phyloP scores from a whole-genome alignment of 495 filamentous ascomycete genomes.

The Neurospora discreta region DNA sequence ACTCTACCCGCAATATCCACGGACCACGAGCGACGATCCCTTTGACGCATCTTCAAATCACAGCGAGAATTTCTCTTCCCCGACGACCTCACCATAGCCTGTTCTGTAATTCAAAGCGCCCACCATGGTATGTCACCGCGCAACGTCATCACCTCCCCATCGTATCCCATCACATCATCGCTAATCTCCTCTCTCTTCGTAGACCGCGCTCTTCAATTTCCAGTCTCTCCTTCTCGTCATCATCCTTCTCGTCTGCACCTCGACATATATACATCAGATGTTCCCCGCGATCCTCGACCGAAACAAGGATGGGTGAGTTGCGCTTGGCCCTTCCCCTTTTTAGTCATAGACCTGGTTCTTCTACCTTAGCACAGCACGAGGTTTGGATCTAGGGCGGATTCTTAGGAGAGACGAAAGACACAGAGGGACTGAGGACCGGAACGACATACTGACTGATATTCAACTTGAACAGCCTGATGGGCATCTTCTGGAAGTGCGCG shows the following conservation, averaged over 20 bases:
- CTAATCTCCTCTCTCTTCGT: not conserved
- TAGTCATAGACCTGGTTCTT: not conserved
- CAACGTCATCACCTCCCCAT: not conserved
- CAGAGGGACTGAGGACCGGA: not conserved
- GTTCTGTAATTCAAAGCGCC: not conserved
- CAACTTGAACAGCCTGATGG: conserved; percentile 50
- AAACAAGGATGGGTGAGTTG: conserved; percentile 71
- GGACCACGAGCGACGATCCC: not conserved
- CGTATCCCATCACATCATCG: not conserved
- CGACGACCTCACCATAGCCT: not conserved
- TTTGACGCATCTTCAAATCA: not conserved
- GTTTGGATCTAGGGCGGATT: not conserved
- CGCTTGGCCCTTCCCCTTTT: not conserved
- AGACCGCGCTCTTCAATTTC: conserved; percentile 98
- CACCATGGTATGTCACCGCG: not conserved
- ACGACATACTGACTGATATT: conserved; percentile 6
- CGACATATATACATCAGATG: conserved; percentile 80
- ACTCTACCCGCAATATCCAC: not conserved
- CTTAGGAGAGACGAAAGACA: not conserved
- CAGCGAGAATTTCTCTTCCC: not conserved
- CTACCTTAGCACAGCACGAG: not conserved
- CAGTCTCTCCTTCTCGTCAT: conserved; percentile 86
- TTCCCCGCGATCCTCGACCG: conserved; percentile 88
- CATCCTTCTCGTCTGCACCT: conserved; percentile 90
- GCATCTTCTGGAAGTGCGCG: conserved; percentile 95